Conservation (phyloP, 495 filamentous ascomycete species). For the Penicillium parvum region DNA sequence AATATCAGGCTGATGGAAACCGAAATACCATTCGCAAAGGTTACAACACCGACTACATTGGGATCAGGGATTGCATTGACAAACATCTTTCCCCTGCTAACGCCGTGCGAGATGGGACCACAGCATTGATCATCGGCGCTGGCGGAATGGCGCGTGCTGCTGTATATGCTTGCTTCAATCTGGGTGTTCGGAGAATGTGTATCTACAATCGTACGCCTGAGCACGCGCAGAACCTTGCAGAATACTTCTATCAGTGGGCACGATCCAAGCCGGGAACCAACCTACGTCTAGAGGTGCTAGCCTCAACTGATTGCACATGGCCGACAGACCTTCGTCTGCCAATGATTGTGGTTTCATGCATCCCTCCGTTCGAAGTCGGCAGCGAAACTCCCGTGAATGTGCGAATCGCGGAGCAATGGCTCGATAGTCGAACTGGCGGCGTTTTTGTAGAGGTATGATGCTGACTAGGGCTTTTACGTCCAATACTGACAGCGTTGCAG, state of each 20-base stretch:
- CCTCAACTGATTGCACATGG: slow-evolving; percentile 45
- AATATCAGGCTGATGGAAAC: slow-evolving; percentile 22
- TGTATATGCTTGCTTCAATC: slow-evolving; percentile 56
- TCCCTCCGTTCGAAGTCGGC: slow-evolving; percentile 55
- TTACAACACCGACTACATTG: slow-evolving; percentile 65
- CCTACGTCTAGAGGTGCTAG: slow-evolving; percentile 44
- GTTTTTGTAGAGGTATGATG: slow-evolving; percentile 60
- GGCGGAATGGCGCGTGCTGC: slow-evolving; percentile 61
- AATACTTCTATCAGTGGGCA: slow-evolving; percentile 28
- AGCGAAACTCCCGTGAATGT: slow-evolving; percentile 55
- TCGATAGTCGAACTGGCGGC: slow-evolving; percentile 68
- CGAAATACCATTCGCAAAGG: slow-evolving; percentile 40
- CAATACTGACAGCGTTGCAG: slow-evolving; percentile 43
- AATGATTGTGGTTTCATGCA: slow-evolving; percentile 64
- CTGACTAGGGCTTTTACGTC: not conserved
- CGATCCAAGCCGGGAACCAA: slow-evolving; percentile 20
- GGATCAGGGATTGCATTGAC: slow-evolving; percentile 58
- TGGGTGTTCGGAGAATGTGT: slow-evolving; percentile 54
- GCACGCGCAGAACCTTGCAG: slow-evolving; percentile 51
- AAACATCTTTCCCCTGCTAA: slow-evolving; percentile 48
- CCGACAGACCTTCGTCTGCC: slow-evolving; percentile 52
- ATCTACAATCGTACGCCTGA: slow-evolving; percentile 57
- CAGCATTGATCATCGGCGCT: slow-evolving; percentile 54
- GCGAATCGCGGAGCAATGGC: slow-evolving; percentile 59
- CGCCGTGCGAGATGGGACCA: slow-evolving; percentile 40